phyloP scores from a whole-genome alignment of 2,329 filamentous ascomycete genomes.

The Alternaria rosae region DNA sequence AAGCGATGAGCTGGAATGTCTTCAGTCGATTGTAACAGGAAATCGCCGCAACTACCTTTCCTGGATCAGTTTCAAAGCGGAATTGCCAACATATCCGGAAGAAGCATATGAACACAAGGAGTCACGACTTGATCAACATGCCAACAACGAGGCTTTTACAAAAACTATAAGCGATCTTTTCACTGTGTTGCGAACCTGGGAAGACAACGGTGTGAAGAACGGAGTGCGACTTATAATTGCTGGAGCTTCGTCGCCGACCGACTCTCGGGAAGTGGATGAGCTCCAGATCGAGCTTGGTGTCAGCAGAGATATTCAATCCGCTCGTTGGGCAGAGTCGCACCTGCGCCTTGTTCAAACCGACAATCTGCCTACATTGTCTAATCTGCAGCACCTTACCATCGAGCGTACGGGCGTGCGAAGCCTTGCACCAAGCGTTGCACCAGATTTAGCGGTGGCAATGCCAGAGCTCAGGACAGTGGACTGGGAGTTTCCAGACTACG shows the following conservation, averaged over 20 bases:
- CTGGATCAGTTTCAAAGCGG: slow-evolving; percentile 1
- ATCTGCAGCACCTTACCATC: slow-evolving; percentile 7
- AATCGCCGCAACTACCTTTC: slow-evolving; percentile 7
- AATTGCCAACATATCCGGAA: slow-evolving; percentile 9
- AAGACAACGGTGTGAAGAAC: slow-evolving; percentile 9
- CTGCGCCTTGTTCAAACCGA: slow-evolving; percentile 2
- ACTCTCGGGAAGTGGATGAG: slow-evolving; percentile 8
- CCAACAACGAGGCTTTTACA: slow-evolving; percentile 8
- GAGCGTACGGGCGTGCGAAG: neutral
- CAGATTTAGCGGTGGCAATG: neutral
- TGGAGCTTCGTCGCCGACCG: neutral
- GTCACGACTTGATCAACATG: slow-evolving; percentile 3
- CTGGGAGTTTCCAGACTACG: slow-evolving; percentile 9
- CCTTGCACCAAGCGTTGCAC: slow-evolving; percentile 10
- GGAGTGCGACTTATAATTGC: neutral
- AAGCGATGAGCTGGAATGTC: slow-evolving; percentile 5
- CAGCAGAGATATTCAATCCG: slow-evolving; percentile 4
- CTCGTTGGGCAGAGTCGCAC: neutral
- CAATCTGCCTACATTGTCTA: slow-evolving; percentile 7
- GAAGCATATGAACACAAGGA: slow-evolving; percentile 10
- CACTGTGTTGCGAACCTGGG: slow-evolving; percentile 8
- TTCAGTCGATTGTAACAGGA: slow-evolving; percentile 11
- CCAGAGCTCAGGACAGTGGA: slow-evolving; percentile 7
- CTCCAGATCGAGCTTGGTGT: slow-evolving; percentile 4
- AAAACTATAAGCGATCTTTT: slow-evolving; percentile 4